Conservation (phyloP, 139 green algal species). For the Asterochloris erici region DNA sequence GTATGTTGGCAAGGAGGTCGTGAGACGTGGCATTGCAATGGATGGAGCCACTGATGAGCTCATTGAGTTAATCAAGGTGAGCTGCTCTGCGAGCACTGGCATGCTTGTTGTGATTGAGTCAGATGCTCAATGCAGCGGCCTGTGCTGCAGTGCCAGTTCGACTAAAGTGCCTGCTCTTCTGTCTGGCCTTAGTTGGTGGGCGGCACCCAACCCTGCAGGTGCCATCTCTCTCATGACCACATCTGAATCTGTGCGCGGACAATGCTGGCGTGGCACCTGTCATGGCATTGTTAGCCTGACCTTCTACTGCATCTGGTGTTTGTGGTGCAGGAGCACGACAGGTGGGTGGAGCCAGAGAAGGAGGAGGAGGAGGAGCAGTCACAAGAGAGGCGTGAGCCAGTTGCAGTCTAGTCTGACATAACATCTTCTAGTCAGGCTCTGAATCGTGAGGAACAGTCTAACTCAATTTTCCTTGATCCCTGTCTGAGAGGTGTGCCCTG, state of each 20-base stretch:
- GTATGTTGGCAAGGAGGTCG: conserved; percentile 99
- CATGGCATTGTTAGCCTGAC: neutral
- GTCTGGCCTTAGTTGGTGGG: neutral
- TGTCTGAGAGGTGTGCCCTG: too few species aligned
- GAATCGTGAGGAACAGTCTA: neutral
- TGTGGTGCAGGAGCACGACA: conserved; percentile 64
- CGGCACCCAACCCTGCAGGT: neutral
- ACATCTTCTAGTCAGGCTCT: neutral
- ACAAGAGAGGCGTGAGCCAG: conserved; percentile 24
- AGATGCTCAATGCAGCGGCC: neutral
- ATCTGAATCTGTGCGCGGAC: neutral
- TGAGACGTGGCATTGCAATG: conserved; percentile 81
- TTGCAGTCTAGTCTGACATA: neutral
- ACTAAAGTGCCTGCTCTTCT: conserved; percentile 1
- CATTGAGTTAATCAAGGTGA: conserved; percentile 94
- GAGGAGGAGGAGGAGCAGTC: conserved; percentile 70
- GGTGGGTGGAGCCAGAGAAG: conserved; percentile 77
- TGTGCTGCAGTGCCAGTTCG: neutral
- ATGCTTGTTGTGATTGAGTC: neutral
- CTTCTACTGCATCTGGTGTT: neutral
- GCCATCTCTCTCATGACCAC: neutral
- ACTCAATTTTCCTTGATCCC: too few species aligned
- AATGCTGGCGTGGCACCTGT: neutral
- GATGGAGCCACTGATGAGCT: conserved; percentile 83
- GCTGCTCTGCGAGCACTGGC: neutral